phyloP scores from a whole-genome alignment of 2,329 filamentous ascomycete species.

The Neonectria faginata region DNA sequence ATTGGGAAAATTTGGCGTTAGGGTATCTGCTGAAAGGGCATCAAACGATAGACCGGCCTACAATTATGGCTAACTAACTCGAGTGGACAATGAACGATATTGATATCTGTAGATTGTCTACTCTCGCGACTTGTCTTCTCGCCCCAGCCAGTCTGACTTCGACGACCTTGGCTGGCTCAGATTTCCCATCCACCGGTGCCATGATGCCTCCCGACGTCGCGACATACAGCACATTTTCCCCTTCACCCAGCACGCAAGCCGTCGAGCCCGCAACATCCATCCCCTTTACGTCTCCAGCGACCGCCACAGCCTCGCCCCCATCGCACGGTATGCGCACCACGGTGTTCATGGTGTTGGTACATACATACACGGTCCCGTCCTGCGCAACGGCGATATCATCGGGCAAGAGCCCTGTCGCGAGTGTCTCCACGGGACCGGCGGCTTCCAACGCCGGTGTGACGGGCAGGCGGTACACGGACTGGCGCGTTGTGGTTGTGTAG shows the following conservation, averaged over 20 bases:
- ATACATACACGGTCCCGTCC: constrained; percentile 37
- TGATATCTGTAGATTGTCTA: constrained; percentile 21
- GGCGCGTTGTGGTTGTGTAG: constrained; percentile 34
- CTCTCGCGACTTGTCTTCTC: background rate
- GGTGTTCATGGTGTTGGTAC: constrained; percentile 37
- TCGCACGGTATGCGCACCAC: constrained; percentile 25
- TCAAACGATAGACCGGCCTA: constrained; percentile 39
- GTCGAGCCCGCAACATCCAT: constrained; percentile 34
- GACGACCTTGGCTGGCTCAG: constrained; percentile 37
- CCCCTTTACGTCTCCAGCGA: constrained; percentile 26
- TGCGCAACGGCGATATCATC: constrained; percentile 36
- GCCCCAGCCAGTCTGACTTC: constrained; percentile 28
- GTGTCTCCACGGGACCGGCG: constrained; percentile 30
- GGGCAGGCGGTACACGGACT: constrained; percentile 33
- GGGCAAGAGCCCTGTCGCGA: constrained; percentile 26
- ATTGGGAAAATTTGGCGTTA: constrained; percentile 44
- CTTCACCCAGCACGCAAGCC: constrained; percentile 28
- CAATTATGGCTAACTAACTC: constrained; percentile 25
- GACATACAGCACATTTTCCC: constrained; percentile 32
- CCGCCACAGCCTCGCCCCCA: constrained; percentile 7
- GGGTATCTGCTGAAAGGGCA: constrained; percentile 39
- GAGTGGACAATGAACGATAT: constrained; percentile 19
- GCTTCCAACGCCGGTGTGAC: constrained; percentile 24
- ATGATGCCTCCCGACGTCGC: constrained; percentile 31
- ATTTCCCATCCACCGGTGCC: constrained; percentile 34